Percentiles rank a stretch among this genome's conserved stretches.
These are phyloP conservation scores for Adenanthera pavonina DNA, from an alignment of 306 rosid species.

Conservation along the genomic window DNA sequence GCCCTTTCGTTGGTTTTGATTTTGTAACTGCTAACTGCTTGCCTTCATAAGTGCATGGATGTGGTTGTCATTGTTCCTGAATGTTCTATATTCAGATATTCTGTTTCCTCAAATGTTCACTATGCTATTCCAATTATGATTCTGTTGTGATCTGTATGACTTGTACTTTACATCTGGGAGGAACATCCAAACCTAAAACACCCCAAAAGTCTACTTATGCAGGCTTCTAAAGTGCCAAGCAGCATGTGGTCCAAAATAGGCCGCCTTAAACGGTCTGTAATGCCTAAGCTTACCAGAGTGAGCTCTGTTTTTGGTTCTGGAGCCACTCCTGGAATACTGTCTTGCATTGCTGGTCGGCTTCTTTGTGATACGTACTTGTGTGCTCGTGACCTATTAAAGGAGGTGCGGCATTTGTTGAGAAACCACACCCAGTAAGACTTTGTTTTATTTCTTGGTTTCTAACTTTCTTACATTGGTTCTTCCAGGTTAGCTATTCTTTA, in stretches of 20 bases:
- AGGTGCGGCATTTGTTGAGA: slow-evolving; percentile 59
- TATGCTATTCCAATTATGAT: neutral
- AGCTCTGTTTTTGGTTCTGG: slow-evolving; percentile 78
- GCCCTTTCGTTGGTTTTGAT: slow-evolving; percentile 15
- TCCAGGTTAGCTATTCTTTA: slow-evolving; percentile 92
- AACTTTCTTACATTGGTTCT: slow-evolving; percentile 40
- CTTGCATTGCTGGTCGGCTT: slow-evolving; percentile 93
- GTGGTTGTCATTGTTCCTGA: slow-evolving; percentile 1
- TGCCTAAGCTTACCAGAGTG: slow-evolving; percentile 87
- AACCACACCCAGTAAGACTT: slow-evolving; percentile 17
- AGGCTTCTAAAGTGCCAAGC: slow-evolving; percentile 81
- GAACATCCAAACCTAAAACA: slow-evolving; percentile 28
- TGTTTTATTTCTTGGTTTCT: slow-evolving; percentile 40
- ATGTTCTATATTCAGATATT: neutral
- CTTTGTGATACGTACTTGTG: slow-evolving; percentile 90
- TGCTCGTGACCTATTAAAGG: slow-evolving; percentile 92
- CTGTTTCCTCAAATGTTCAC: neutral
- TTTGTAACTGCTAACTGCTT: slow-evolving; percentile 16
- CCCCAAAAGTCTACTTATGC: slow-evolving; percentile 35
- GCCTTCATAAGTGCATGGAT: slow-evolving; percentile 1
- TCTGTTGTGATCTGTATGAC: neutral
- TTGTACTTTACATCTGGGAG: slow-evolving; percentile 30
- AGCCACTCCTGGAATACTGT: slow-evolving; percentile 88
- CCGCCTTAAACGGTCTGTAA: slow-evolving; percentile 82
- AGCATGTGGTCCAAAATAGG: slow-evolving; percentile 94